Evolutionary conservation across 1,139 yeast genomes (phyloP).

Genomic region (Petasospora fabianii): DNA sequence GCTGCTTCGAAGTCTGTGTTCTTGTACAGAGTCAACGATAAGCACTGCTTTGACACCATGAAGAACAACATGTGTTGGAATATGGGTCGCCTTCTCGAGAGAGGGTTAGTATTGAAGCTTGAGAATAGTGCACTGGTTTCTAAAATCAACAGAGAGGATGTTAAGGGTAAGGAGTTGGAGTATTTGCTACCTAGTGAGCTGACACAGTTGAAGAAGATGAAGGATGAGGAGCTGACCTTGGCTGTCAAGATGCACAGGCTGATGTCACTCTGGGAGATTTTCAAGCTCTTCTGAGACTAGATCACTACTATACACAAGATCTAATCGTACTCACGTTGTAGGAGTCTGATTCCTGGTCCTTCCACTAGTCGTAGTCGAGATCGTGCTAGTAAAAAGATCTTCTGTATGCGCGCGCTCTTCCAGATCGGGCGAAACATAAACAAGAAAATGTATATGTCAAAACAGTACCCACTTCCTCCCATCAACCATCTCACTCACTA

Average conservation of each 20-base stretch:
- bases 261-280: conserved; percentile 49
- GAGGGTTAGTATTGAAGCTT: conserved; percentile 52
- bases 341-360: too few species aligned
- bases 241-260: conserved; percentile 54
- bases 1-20: conserved; percentile 88
- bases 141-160: conserved; percentile 87
- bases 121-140: conserved; percentile 67
- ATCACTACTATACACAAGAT: background rate
- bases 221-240: conserved; percentile 51
- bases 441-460: too few species aligned
- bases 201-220: conserved; percentile 61
- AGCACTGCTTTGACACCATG: conserved; percentile 45
- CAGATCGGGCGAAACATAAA: too few species aligned
- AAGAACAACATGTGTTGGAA: conserved; percentile 58
- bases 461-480: too few species aligned
- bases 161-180: conserved; percentile 75
- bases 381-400: too few species aligned
- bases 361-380: too few species aligned
- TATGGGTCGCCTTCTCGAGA: conserved; percentile 61
- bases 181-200: conserved; percentile 72
- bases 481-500: too few species aligned
- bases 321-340: too few species aligned
- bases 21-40: conserved; percentile 69
- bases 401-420: too few species aligned
- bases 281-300: conserved; percentile 31